Evolutionary conservation across 2,329 filamentous ascomycete genomes (phyloP).

Genomic region (Pseudopyrenochaeta lycopersici): DNA sequence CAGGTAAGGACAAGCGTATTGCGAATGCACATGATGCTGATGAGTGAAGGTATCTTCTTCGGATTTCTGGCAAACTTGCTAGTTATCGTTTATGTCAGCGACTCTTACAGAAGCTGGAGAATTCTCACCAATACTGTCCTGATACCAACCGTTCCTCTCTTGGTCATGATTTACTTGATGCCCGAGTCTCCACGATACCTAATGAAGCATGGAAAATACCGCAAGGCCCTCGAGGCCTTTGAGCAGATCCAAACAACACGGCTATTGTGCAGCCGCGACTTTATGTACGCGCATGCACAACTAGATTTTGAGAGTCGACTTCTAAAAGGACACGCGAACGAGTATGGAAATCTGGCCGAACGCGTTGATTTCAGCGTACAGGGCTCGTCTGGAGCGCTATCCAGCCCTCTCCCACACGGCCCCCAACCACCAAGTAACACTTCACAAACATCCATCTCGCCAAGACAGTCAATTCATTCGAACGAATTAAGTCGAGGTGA

Average conservation of each 20-base stretch:
- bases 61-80: conserved; percentile 26
- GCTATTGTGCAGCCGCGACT: conserved; percentile 26
- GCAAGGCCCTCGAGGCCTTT: conserved; percentile 27
- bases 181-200: conserved; percentile 27
- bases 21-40: neutral
- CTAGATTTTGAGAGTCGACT: conserved; percentile 30
- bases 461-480: neutral
- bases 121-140: conserved; percentile 30
- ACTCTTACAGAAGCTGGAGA: conserved; percentile 15
- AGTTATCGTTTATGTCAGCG: conserved; percentile 17
- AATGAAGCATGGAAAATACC: conserved; percentile 33
- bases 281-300: conserved; percentile 35
- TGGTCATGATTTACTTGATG: conserved; percentile 33
- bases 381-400: neutral
- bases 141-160: conserved; percentile 26
- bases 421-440: neutral
- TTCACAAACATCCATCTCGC: neutral
- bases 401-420: neutral
- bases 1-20: conserved; percentile 5
- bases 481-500: neutral
- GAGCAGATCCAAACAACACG: conserved; percentile 26
- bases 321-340: conserved; percentile 14
- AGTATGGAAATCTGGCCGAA: conserved; percentile 17
- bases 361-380: conserved; percentile 12
- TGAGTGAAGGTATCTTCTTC: conserved; percentile 22